Evolutionary conservation across 331 rosid species (phyloP).

Genomic region (Ulmus americana): DNA sequence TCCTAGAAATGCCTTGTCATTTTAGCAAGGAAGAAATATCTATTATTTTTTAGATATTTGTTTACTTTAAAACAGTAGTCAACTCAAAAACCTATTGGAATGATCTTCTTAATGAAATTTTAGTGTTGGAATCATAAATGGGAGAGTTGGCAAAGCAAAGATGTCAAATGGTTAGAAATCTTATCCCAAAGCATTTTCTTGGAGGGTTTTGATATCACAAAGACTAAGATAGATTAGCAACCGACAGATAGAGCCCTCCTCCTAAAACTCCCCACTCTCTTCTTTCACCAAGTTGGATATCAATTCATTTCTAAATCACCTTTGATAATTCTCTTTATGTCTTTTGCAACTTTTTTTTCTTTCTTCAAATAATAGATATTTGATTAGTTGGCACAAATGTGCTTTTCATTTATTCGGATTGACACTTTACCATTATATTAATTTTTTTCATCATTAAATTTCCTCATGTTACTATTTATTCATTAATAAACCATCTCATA

Average conservation of each 20-base stretch:
- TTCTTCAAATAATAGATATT: too few relatives aligned
- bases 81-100: not conserved
- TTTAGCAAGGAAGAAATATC: too few relatives aligned
- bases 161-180: not conserved
- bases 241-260: slow-evolving; percentile 20
- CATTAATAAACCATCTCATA: too few relatives aligned
- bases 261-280: slow-evolving; percentile 1
- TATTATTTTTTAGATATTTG: too few relatives aligned
- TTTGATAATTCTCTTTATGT: not conserved
- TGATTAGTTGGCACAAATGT: too few relatives aligned
- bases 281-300: not conserved
- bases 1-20: too few relatives aligned
- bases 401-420: not conserved
- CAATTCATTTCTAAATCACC: slow-evolving; percentile 6
- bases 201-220: slow-evolving; percentile 11
- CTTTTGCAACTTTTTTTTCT: not conserved
- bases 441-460: not conserved
- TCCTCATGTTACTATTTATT: not conserved
- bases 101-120: slow-evolving; percentile 1
- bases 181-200: slow-evolving; percentile 10
- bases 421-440: not conserved
- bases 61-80: too few relatives aligned
- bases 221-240: slow-evolving; percentile 3
- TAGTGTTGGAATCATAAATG: too few relatives aligned
- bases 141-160: not conserved